Base-by-base conservation (phyloP, 805 yeast genomes). In the Saccharomycopsis synnaedendra region DNA sequence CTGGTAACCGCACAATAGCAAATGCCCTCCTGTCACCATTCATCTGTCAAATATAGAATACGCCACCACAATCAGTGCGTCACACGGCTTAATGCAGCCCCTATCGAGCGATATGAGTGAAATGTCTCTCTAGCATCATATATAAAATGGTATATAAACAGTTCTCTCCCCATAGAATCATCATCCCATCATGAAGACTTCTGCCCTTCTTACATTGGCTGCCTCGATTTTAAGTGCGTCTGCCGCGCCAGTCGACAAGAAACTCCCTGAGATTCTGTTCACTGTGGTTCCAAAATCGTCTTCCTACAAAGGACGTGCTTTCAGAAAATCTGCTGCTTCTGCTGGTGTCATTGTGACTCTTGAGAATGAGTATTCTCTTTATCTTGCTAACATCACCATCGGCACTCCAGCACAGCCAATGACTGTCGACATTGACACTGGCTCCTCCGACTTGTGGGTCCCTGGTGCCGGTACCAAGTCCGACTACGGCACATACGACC, bases 371-470 rank as follows among this genome's bases (percentile, higher is more conserved):
- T 50, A 57, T 9, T 60, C 68, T 6, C 75, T 74, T 50, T 76
- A 73, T 54, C 63, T 72, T 7, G 73, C 71, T 3, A 63, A 63
- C 3, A 48, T 76, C 32, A 56, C 58, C 28, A 58, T 72, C 19
- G 78, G 79, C 10, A 63, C 66, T 2, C 75, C 75, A 4, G 57
- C 63, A 5, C 75, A 71, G 52, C 57, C 60, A 32, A 50, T 72
- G 10, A 63, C 64, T 10, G 70, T 72, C 3, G 60, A 68, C 32
- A 55, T 74, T 41, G 78, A 74, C 55, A 70, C 77, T 3, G 78
- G 77, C 3, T 70, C 76, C 5, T 68, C 76, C 0, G 74, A 71
- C 49, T 56, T 72, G 36, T 72, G 77, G 77, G 66, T 72, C 4
- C 67, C 64, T 56, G 65, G 67, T 37, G 32, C 44, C 4, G 48